Percentiles rank a stretch among this genome's conserved stretches.
These are phyloP conservation scores for Boletus tylopilopsis DNA, from an alignment of 768 basidiomycete species.

Conservation along the genomic window DNA sequence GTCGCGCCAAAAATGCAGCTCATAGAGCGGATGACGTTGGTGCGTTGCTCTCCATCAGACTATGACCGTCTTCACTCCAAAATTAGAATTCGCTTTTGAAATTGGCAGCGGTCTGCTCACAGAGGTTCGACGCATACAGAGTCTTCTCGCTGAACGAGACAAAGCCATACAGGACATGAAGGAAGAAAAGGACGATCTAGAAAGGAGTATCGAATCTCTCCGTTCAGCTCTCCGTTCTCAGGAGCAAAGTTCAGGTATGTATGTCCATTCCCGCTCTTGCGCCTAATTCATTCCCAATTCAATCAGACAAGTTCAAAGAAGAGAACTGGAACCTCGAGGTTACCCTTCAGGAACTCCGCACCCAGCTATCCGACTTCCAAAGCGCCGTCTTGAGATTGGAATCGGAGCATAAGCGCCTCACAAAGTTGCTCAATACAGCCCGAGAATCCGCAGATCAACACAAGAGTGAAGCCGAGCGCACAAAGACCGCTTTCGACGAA, in stretches of 20 bases:
- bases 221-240: conserved; percentile 71
- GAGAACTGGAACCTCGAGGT: conserved; percentile 99
- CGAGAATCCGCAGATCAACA: conserved; percentile 78
- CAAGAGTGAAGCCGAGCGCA: conserved; percentile 81
- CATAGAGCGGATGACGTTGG: conserved; percentile 88
- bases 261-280: neutral
- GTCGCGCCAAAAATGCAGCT: conserved; percentile 88
- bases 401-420: conserved; percentile 77
- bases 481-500: conserved; percentile 60
- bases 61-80: neutral
- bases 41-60: conserved; percentile 38
- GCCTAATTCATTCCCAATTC: neutral
- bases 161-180: conserved; percentile 89
- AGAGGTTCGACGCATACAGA: conserved; percentile 89
- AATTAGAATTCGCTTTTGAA: conserved; percentile 92
- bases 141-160: conserved; percentile 86
- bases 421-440: conserved; percentile 64
- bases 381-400: conserved; percentile 67
- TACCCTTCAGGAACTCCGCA: conserved; percentile 78
- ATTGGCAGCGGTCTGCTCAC: conserved; percentile 90
- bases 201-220: conserved; percentile 72
- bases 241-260: conserved; percentile 75
- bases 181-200: conserved; percentile 88
- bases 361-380: conserved; percentile 64
- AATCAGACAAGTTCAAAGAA: conserved; percentile 89